Percentiles rank a stretch among this genome's conserved stretches.
phyloP scores from a whole-genome alignment of 2,329 filamentous ascomycete genomes.

The Erysiphe neolycopersici region DNA sequence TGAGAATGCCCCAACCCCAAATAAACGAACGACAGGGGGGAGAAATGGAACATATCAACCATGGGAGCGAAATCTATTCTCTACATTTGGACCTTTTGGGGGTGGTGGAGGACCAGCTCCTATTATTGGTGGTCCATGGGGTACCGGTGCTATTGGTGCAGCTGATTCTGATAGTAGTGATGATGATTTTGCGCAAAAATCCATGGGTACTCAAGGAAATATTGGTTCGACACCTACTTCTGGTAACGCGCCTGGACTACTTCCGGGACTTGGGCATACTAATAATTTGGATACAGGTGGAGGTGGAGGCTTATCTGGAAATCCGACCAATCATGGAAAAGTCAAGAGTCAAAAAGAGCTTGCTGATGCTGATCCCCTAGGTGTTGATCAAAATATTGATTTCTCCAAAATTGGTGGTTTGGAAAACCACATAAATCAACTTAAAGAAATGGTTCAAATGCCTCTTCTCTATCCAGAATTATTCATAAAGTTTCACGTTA shows the following conservation, averaged over 20 bases:
- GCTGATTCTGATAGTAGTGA: constrained; percentile 93
- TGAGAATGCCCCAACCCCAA: constrained; percentile 38
- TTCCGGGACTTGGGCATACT: constrained; percentile 23
- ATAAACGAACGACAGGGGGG: constrained; percentile 34
- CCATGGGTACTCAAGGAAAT: constrained; percentile 30
- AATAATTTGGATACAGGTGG: constrained; percentile 30
- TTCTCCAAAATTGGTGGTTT: constrained; percentile 87
- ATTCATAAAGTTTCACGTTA: constrained; percentile 75
- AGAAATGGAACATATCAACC: constrained; percentile 18
- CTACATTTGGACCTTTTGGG: constrained; percentile 79
- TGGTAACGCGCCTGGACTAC: constrained; percentile 22
- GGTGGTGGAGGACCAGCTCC: constrained; percentile 39
- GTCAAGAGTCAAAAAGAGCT: constrained; percentile 79
- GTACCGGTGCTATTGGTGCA: constrained; percentile 45
- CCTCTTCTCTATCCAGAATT: constrained; percentile 87
- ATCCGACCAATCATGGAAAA: constrained; percentile 67
- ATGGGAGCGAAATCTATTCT: constrained; percentile 65
- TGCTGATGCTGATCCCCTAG: constrained; percentile 81
- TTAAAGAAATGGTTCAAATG: constrained; percentile 96
- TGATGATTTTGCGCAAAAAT: constrained; percentile 52
- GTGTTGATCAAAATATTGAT: constrained; percentile 74
- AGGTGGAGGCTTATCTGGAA: constrained; percentile 26
- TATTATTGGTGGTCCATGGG: constrained; percentile 37
- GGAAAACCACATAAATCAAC: constrained; percentile 78
- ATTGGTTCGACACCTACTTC: constrained; percentile 36